Base-by-base conservation (phyloP, 2,329 filamentous ascomycete genomes). In the Epichloe sibirici region DNA sequence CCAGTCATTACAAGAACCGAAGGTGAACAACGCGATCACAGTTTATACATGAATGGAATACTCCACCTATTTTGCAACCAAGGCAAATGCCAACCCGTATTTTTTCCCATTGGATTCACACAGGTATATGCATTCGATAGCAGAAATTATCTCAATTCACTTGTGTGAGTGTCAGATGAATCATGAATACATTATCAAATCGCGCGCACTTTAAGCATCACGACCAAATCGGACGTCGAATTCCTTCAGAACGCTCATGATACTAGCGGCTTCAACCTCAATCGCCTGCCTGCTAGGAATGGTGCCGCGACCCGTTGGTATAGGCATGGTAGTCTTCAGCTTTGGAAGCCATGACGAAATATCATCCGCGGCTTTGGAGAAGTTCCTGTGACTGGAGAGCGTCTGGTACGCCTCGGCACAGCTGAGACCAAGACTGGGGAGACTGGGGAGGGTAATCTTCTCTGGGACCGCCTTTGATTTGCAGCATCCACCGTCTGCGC, bases 221-320 rank as follows among this genome's bases (percentile, higher is more conserved):
- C 67, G 62, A 40, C 82, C 82, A 65, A 90, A 90, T 51, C 86
- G 73, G 48, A 88, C 76, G 61, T 90, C 86, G 68, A 90, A 90
- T 57, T 86, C 83, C 66, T 86, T 87, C 55, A 90, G 69, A n/a
- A 90, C 86, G 43, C 84, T 85, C 86, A 90, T 90, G 51, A 90
- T 88, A 65, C 86, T 90, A 0, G 86, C 86, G 6, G 86, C 85
- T 68, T 90, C 86, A 15, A 90, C 85, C 65, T 90, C 86, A 60
- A 90, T 82, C 1, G 86, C 82, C 43, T 77, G 76, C 52, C 72
- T 72, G 55, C 70, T 68, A 51, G 65, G 66, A 51, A 65, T 63
- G 49, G 69, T 52, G 34, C 59, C 60, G 56, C 56, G 61, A 56
- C 55, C 44, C 9, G 61, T 59, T 3, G 48, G 40, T 13, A 55